These are phyloP conservation scores for Solanum bukasovii DNA, from an alignment of 257 asterid species.

Conservation along the genomic window DNA sequence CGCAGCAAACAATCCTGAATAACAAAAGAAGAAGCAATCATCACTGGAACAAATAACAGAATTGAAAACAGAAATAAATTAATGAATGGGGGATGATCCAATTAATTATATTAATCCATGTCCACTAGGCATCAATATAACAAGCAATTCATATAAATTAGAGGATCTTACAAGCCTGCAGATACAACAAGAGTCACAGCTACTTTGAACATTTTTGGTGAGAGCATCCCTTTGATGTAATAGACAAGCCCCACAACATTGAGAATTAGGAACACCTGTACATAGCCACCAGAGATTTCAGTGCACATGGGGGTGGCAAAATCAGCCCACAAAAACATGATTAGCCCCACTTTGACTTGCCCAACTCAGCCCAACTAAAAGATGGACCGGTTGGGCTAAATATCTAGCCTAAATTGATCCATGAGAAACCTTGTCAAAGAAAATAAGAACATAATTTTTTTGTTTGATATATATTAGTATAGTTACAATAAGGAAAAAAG, in stretches of 20 bases:
- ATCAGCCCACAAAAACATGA: neutral
- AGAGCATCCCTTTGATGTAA: slow-evolving; percentile 80
- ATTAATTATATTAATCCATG: neutral
- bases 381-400: neutral
- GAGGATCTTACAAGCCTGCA: slow-evolving; percentile 69
- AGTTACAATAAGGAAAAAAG: neutral
- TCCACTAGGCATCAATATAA: neutral
- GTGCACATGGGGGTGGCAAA: neutral
- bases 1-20: slow-evolving; percentile 69
- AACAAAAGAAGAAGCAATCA: neutral
- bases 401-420: neutral
- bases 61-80: neutral
- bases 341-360: neutral
- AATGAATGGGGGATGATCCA: neutral
- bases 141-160: neutral
- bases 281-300: slow-evolving; percentile 9
- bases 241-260: slow-evolving; percentile 92
- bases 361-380: neutral
- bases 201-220: slow-evolving; percentile 93
- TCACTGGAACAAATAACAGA: neutral
- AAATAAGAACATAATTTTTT: neutral
- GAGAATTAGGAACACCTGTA: slow-evolving; percentile 80
- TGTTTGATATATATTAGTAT: neutral
- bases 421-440: neutral
- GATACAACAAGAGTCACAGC: slow-evolving; percentile 88